Evolutionary conservation across 345 rosid genomes (phyloP), one percentile per base, ranked within the genome.

Genomic region (Melaleuca alternifolia): DNA sequence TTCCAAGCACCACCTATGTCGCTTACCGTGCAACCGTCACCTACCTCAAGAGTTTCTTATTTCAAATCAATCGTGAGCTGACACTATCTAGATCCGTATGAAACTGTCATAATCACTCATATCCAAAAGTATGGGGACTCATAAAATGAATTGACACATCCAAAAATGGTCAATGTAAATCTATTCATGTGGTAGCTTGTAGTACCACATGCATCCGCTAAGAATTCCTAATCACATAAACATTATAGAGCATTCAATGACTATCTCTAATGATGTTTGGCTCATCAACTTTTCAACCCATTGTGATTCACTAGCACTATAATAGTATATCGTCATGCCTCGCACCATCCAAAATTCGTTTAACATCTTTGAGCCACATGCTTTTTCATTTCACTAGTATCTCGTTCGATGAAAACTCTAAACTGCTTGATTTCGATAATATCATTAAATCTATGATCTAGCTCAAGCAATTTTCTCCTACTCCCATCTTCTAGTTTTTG

Each of bases 181-280:
- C 5, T 33, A 33, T 18, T 71, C 2, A 71, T 71, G 18, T 18
- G 79, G 18, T 18, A 71, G 13, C 6, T 18, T 2, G 7, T 33
- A 4, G 24, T 71, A 33, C 7, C 1, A 18, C 0, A 11, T 0
- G 7, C 48, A 33, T 10, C 1, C 2, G 0, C 11, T 18, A 71
- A 1, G 23, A 65, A 65, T 71, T 33, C 16, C 79, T 71, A 71
- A 33, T 33, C 44, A 71, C 33, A 71, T 0, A 4, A 0, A 6
- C 13, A 33, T 8, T 71, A 9, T 33, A 33, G 3, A 33, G 16
- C 12, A 33, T 9, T 71, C 18, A 33, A 71, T 71, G 21, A 33
- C 13, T 21, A 71, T 9, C 0, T 71, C 46, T 10, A 33, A 0
- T 71, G 18, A 16, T 9, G 13, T 33, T 71, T 11, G 8, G 5